Base-by-base conservation (phyloP, 2,329 filamentous ascomycete genomes). In the Xylaria hypoxylon region DNA sequence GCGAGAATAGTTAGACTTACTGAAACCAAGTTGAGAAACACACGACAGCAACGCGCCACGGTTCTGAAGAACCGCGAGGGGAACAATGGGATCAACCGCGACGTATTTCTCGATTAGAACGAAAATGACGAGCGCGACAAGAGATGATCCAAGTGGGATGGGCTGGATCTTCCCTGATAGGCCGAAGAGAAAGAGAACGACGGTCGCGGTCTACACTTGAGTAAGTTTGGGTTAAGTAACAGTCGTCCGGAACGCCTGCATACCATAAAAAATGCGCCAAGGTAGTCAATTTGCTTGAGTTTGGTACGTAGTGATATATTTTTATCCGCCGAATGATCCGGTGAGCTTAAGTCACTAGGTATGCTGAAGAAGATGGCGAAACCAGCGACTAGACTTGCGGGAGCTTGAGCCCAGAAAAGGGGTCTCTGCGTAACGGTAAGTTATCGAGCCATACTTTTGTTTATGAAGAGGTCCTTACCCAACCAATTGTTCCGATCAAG, bases 11-110 rank as follows among this genome's bases (percentile, higher is more conserved):
- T 47, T 40, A 28, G n/a, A 67, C 67, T 67, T 31, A 69, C 67
- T 95, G 76, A 93, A 86, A 22, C 90, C 89, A 0, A 94, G 84
- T 56, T 93, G 92, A 1, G 90, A 86, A 24, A 94, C 74, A 74
- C 92, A 95, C 1, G 91, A 91, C 24, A 95, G 79, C 3, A 95
- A 81, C 0, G 92, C 88, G 33, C 89, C 90, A 31, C 90, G 86
- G 11, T 90, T 92, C 58, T 84, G 86, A 31, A 96, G 85, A 1
- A 96, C 84, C 1, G 85, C 78, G 55, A 94, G 80, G 1, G 93
- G 92, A 57, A 96, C 90, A 74, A 96, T 88, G 3, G 93, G 93
- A 45, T 94, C 90, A 1, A 79, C 72, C 3, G 90, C 86, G 45
- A 90, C 77, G 61, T 83, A 85, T 60, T 86, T 83, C 77, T 96